Conservation (phyloP, 2,329 filamentous ascomycete species). For the Sporothrix schenckii region DNA sequence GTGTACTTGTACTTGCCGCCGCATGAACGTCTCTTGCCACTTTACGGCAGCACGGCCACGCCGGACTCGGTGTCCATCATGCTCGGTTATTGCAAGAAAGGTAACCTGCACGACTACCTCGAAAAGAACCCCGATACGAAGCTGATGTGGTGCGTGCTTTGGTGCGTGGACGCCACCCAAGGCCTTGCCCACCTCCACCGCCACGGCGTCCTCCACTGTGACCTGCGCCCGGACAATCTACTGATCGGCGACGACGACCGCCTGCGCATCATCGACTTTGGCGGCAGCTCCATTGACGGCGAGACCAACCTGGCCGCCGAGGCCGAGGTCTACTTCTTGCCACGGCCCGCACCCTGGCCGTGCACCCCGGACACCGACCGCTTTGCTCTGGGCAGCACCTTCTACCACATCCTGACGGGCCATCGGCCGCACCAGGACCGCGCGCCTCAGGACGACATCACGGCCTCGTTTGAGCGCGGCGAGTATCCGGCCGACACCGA, state of each 20-base stretch:
- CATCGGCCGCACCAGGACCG: conserved; percentile 6
- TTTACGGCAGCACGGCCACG: background rate
- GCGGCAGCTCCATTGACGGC: conserved; percentile 19
- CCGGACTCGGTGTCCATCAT: conserved; percentile 4
- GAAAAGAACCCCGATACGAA: background rate
- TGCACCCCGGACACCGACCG: background rate
- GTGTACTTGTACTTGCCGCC: background rate
- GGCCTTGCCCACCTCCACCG: background rate
- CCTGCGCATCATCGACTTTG: conserved; percentile 15
- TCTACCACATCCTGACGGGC: conserved; percentile 20
- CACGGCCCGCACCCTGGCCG: background rate
- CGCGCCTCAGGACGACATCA: background rate
- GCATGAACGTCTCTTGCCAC: background rate
- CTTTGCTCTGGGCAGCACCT: conserved; percentile 17
- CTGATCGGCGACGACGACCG: conserved; percentile 2
- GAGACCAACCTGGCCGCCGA: background rate
- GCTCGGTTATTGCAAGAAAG: conserved; percentile 5
- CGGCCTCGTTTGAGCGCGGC: background rate
- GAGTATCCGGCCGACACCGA: conserved; percentile 4
- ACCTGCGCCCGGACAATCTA: conserved; percentile 11
- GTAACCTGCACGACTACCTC: conserved; percentile 7
- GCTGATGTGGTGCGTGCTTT: background rate
- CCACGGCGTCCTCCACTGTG: background rate
- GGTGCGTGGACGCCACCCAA: conserved; percentile 1
- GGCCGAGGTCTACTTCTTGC: background rate